Evolutionary conservation across 768 basidiomycete species (phyloP).

Genomic region (Mycena galericulata): DNA sequence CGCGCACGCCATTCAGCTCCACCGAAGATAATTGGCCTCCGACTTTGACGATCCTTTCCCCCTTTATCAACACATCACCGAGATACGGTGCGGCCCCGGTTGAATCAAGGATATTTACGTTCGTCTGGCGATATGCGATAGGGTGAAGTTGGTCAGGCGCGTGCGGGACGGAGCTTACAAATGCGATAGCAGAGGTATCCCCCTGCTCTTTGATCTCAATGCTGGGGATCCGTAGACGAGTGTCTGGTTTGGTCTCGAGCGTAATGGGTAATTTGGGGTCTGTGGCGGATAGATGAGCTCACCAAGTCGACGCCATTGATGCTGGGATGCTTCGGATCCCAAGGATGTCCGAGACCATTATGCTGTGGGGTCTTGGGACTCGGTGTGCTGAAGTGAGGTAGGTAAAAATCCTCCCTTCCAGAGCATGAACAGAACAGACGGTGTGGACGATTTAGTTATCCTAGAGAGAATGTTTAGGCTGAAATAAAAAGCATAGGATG

Average conservation of each 20-base stretch:
- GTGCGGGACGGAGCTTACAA: conserved; percentile 6
- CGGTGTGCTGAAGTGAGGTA: background rate
- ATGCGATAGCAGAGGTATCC: conserved; percentile 11
- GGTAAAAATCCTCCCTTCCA: too few species aligned
- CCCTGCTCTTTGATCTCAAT: conserved; percentile 15
- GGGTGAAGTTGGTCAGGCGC: background rate
- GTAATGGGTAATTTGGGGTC: background rate
- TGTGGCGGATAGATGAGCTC: background rate
- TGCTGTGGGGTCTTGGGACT: background rate
- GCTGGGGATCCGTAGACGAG: conserved; percentile 19
- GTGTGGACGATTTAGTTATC: conserved; percentile 14
- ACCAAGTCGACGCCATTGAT: conserved; percentile 29
- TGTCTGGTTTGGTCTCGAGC: conserved; percentile 26
- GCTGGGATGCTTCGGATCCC: conserved; percentile 16
- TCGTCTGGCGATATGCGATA: conserved; percentile 13
- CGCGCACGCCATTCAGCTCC: conserved; percentile 33
- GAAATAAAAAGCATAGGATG: background rate
- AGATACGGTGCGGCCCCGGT: conserved; percentile 47
- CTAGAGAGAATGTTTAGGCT: background rate
- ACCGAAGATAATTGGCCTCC: conserved; percentile 39
- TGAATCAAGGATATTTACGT: conserved; percentile 51
- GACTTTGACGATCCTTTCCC: conserved; percentile 44
- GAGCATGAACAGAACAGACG: background rate
- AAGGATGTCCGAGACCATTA: conserved; percentile 26
- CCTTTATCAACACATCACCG: conserved; percentile 49